Evolutionary conservation across 2,329 filamentous ascomycete genomes (phyloP), one percentile per base, ranked within the genome.

Genomic region (Calonectria montana): DNA sequence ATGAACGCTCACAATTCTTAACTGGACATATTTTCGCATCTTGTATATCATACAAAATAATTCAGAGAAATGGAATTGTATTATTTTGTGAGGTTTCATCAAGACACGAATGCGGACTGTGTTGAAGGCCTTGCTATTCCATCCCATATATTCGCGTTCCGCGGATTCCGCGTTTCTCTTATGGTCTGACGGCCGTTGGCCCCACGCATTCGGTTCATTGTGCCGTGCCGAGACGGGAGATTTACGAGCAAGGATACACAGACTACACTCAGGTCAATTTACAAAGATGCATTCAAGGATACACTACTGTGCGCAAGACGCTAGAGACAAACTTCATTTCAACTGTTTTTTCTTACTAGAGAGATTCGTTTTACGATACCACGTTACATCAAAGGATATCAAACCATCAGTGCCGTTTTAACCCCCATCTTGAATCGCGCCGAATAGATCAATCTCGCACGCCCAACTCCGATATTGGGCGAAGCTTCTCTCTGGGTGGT

Each of bases 401-500:
- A 35, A 3, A 35, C 9, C 13, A 35, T 10, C 23, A 23, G 9
- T 12, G 21, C 10, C n/a, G 2, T 25, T 47, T 47, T 23, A 2
- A n/a, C 12, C 43, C 4, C 35, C 35, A 59, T 16, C n/a, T 18
- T 16, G 2, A 13, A 18, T 16, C 53, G 2, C 15, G 16, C 23
- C 7, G 12, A 25, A 16, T 5, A 9, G 18, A 39, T 39, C 53
- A 59, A 25, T 23, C 23, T 35, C 3, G 13, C n/a, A 15, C 13
- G 48, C 25, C 15, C 15, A 39, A 18, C 21, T 21, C n/a, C 10
- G 4, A 18, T 25, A 37, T 21, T 23, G 5, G 9, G 25, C 29
- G 16, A 57, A 23, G 12, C 53, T 39, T 59, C n/a, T 78, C 63
- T 75, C 74, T 2, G 41, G 70, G 9, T 71, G 73, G 15, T 71